Base-by-base conservation (phyloP, 2,329 filamentous ascomycete genomes). In the Phaeosphaeriaceae sp. region DNA sequence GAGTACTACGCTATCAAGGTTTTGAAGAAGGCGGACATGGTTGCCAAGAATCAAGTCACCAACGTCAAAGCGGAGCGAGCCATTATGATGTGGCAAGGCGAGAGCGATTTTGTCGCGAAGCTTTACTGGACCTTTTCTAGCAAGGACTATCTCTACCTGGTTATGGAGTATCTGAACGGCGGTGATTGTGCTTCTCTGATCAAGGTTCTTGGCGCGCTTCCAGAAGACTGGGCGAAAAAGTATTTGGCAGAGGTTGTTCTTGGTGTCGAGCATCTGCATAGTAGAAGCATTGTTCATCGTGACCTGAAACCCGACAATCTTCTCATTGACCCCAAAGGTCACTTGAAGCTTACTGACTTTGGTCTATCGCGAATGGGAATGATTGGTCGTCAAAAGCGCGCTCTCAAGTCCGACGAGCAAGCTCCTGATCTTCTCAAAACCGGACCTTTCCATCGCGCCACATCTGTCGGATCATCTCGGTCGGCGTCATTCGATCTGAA, bases 51-150 rank as follows among this genome's bases (percentile, higher is more conserved):
- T 76, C 95, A 99, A 76, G 93, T 99, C 68, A 97, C 95, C 67
- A 99, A 99, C 73, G 95, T 99, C 72, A 98, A 99, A 79, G 95
- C 96, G 9, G 95, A 99, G 79, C 88, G 95, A 66, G 96, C 96
- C 21, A 99, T 99, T 74, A 98, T 99, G 95, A 99, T 99, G 95
- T 98, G 95, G 92, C 95, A 99, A 80, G 95, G 95, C 21, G 93
- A 98, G 78, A 99, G 96, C 76, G 95, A 99, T 59, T 99, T 99
- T 76, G 95, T 99, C 57, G 95, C 95, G 24, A 99, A 99, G 81
- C 85, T 99, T 13, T 99, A 98, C 80, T 99, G 96, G 96, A 99
- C 95, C 0, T 99, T 99, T 73, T 97, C 95, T 3, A 99, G 94
- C 84, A 99, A 99, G 74, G 95, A 99, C 73, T 99, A 97, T 74